A percentile compares a stretch with the other conserved stretches of the same genome.
phyloP scores from a whole-genome alignment of 352 stramenopile species.

The Phytophthora litchii region DNA sequence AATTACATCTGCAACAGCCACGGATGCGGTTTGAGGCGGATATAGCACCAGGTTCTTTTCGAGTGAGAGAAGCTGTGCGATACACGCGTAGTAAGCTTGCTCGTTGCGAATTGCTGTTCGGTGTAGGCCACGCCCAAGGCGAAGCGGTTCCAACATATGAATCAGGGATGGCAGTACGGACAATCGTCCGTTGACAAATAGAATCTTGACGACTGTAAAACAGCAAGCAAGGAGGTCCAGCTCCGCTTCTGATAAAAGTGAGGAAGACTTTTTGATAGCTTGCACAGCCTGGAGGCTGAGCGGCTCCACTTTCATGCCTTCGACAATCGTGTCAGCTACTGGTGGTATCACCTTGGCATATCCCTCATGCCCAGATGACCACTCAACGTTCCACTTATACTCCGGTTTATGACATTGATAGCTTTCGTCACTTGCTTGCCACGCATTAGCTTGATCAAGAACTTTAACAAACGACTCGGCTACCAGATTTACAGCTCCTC shows the following conservation, averaged over 20 bases:
- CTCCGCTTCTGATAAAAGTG: conserved; percentile 43
- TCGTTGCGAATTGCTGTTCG: conserved; percentile 86
- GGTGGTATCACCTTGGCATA: conserved; percentile 32
- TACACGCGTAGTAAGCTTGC: conserved; percentile 89
- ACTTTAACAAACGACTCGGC: conserved; percentile 38
- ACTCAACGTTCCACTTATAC: conserved; percentile 35
- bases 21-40: background rate
- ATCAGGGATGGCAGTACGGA: conserved; percentile 57
- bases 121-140: conserved; percentile 66
- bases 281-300: background rate
- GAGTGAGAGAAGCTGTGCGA: conserved; percentile 80
- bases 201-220: conserved; percentile 85
- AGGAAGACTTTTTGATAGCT: conserved; percentile 1
- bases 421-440: background rate
- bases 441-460: conserved; percentile 34
- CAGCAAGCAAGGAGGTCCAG: conserved; percentile 81
- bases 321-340: background rate
- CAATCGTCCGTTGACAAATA: conserved; percentile 77
- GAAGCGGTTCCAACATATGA: conserved; percentile 66
- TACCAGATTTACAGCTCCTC: conserved; percentile 17
- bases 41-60: conserved; percentile 16
- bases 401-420: background rate
- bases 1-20: conserved; percentile 28
- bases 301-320: background rate
- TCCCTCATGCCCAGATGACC: conserved; percentile 18